Evolutionary conservation across 2,329 filamentous ascomycete genomes (phyloP), one percentile per base, ranked within the genome.

Genomic region (Sphaerostilbella broomeana): DNA sequence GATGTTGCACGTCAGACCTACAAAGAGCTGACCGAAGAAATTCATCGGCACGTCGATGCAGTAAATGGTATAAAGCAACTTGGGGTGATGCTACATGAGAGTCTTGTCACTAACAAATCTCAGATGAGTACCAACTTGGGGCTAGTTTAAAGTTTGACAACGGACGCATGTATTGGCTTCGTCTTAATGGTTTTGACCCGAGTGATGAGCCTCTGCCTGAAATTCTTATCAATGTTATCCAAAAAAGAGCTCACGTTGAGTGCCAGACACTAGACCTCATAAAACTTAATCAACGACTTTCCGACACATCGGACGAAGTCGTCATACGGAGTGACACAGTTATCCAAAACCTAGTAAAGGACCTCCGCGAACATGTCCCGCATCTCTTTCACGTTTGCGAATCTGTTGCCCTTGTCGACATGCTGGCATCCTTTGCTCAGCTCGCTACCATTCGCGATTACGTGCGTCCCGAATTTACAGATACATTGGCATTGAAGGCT

Each of bases 1-100:
- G 90, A 95, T 61, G 84, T 95, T 25, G 86, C 87, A 22, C 77
- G 89, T 5, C 83, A 88, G 52, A 87, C 86, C 0, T 95, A 92
- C 63, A 94, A 92, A 51, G 90, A 97, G 57, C 79, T 84, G 2
- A 92, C 81, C 5, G 76, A 83, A 34, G 86, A 95, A 58, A 77
- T 86, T 4, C 75, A 83, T 49, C 71, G 82, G 36, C 77, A 90
- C 56, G 70, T 90, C 3, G 70, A 76, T 16, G 72, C 78, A 12
- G 60, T 95, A 9, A 76, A 76, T 46, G 69, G 86, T 84, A 59
- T 40, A 65, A 46, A 4, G 6, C 4, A n/a, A n/a, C n/a, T n/a
- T n/a, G n/a, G n/a, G n/a, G n/a, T n/a, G n/a, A n/a, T n/a, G n/a
- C n/a, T n/a, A n/a, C n/a, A n/a, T n/a, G n/a, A n/a, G n/a, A n/a